Evolutionary conservation across 225 moss, liverwort and hornwort species (phyloP), one percentile per base, ranked within the genome.

Genomic region (Pseudisothecium myosuroides): DNA sequence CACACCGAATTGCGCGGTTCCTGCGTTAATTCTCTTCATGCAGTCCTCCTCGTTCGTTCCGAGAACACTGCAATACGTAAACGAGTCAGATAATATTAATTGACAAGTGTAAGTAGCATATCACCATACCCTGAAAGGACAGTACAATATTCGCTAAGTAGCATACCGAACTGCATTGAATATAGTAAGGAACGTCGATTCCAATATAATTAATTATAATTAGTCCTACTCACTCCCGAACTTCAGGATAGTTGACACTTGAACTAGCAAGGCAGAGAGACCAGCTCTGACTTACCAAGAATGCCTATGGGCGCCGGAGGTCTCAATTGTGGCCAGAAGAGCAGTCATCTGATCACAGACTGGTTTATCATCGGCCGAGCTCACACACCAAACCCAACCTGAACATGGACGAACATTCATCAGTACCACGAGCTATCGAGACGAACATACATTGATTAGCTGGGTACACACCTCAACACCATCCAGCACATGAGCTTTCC

Each of bases 301-400:
- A 52, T 91, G 91, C 52, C 7, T 81, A 50, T 87, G 91, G 17
- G 84, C 74, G 23, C 85, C 85, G 11, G 88, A 82, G 22, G 91
- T 61, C 67, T 89, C 91, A 75, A 89, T 84, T 27, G 87, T 84
- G 34, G 84, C 20, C 80, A 91, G 84, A 75, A 87, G 84, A n/a
- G 61, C 37, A n/a, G 87, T 91, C 89, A 89, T 89, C 52, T 89
- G 65, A 76, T 91, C 89, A 47, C 91, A 89, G 26, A 80, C 66
- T 32, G 80, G 28, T 84, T 91, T 89, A 37, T 91, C 89, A 15
- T 83, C 84, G 5, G 78, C 56, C 11, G 66, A 14, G 73, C 52
- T 66, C 6, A 91, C 89, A 60, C 91, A 89, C 91, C 91, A 91
- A 15, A 58, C 15, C 89, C 83, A 91, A 89, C 84, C 87, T 91